Base-by-base conservation (phyloP, 1,139 yeast species). In the Pichia sp. region DNA sequence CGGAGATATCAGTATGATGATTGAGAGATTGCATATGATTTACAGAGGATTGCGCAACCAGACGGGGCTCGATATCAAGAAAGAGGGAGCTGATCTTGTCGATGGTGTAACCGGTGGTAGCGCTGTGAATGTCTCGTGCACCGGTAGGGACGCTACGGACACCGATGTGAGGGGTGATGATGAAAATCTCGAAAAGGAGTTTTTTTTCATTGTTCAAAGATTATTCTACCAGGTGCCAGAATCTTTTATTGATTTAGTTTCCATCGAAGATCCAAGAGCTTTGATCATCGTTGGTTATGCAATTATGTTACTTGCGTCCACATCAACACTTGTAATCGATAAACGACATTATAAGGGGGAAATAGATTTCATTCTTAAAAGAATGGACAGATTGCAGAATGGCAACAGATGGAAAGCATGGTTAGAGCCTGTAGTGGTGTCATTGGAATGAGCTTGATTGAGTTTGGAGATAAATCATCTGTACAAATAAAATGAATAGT, bases 261-360 rank as follows among this genome's bases (percentile, higher is more conserved):
- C 46, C 6, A 40, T 35, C 13, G 40, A 42, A 15, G 58, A 55
- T 26, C 57, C 58, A n/a, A 42, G 58, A 12, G 50, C 55, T 1
- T 34, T 55, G 22, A 48, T 55, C n/a, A 28, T 53, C 7, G 37
- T 48, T 14, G 58, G 51, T 3, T 52, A 52, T 38, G 41, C 45
- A 22, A 33, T 53, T n/a, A 34, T 53, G 33, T 45, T 47, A 20
- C 36, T 47, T 14, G 47, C 47, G 5, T 30, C 41, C 5, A 41
- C 44, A 24, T 14, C 19, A 6, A 46, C 42, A 22, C 38, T 38
- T 13, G 35, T 43, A 42, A 52, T 51, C 45, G 49, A 0, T 30
- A 39, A 12, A 29, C 29, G 8, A 34, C 48, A 6, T 50, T 37
- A 27, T 27, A 36, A 5, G 24, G 28, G 11, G 2, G 35, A 32